phyloP scores from a whole-genome alignment of 2,329 filamentous ascomycete species.

The Cladophialophora chaetospira region DNA sequence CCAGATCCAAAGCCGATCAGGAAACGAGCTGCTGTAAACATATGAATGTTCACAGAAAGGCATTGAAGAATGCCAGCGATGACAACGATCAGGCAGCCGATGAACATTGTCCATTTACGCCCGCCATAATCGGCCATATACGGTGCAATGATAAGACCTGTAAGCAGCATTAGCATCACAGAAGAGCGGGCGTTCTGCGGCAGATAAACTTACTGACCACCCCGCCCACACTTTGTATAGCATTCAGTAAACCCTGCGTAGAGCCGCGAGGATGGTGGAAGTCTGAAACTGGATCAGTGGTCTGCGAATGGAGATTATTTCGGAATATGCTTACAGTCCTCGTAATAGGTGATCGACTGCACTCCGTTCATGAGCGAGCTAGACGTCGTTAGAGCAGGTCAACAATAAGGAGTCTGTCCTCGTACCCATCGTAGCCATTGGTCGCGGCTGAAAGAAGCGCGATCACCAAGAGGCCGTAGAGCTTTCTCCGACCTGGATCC shows the following conservation, averaged over 20 bases:
- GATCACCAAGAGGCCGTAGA: conserved; percentile 57
- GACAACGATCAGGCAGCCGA: conserved; percentile 51
- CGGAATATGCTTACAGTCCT: too few relatives aligned
- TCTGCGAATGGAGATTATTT: too few relatives aligned
- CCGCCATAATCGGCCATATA: conserved; percentile 53
- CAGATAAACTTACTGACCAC: conserved; percentile 37
- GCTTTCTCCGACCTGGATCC: conserved; percentile 58
- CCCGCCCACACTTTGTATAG: too few relatives aligned
- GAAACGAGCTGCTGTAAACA: conserved; percentile 63
- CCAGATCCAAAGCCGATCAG: conserved; percentile 64
- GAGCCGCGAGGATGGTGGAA: too few relatives aligned
- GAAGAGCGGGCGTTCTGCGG: not conserved
- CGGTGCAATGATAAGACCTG: too few relatives aligned
- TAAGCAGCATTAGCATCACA: not conserved
- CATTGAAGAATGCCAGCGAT: conserved; percentile 45
- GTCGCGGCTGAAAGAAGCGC: conserved; percentile 59
- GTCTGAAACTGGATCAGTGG: too few relatives aligned
- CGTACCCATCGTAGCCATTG: conserved; percentile 61
- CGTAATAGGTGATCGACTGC: conserved; percentile 44
- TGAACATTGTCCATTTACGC: conserved; percentile 50
- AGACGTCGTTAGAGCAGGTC: too few relatives aligned
- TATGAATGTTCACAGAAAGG: conserved; percentile 34
- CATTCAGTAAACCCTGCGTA: too few relatives aligned
- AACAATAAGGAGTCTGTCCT: too few relatives aligned
- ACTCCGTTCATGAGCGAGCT: conserved; percentile 36